phyloP scores from a whole-genome alignment of 1,284 basidiomycete species.

The Sporisorium scitamineum region DNA sequence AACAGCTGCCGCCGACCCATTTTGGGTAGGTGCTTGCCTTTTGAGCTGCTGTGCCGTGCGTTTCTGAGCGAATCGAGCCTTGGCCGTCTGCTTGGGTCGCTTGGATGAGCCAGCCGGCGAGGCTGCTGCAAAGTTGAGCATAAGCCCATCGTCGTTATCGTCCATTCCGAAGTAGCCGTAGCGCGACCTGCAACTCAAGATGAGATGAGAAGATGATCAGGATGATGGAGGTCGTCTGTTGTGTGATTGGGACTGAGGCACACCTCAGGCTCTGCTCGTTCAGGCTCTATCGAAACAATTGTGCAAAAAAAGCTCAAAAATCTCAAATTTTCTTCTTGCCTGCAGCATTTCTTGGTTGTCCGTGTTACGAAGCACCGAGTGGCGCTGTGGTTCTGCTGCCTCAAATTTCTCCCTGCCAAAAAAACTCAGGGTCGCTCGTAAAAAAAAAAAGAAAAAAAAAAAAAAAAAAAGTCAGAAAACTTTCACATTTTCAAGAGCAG shows the following conservation, averaged over 20 bases:
- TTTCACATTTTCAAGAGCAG: neutral
- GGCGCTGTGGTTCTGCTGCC: slow-evolving; percentile 2
- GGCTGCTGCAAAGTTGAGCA: slow-evolving; percentile 63
- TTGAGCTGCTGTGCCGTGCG: slow-evolving; percentile 33
- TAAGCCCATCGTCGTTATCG: slow-evolving; percentile 63
- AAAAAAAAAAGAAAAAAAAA: neutral
- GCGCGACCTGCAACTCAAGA: neutral
- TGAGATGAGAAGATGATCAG: neutral
- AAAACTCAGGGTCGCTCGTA: slow-evolving; percentile 15
- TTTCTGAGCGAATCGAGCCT: slow-evolving; percentile 42
- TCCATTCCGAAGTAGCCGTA: slow-evolving; percentile 47
- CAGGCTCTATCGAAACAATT: neutral
- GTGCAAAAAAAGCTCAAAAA: slow-evolving; percentile 12
- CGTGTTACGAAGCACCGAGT: slow-evolving; percentile 14
- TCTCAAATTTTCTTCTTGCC: slow-evolving; percentile 23
- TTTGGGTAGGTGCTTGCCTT: slow-evolving; percentile 17
- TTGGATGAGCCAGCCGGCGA: slow-evolving; percentile 23
- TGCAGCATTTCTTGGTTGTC: neutral
- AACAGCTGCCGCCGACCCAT: neutral
- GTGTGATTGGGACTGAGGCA: neutral
- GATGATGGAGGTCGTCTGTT: neutral
- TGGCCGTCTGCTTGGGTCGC: slow-evolving; percentile 43
- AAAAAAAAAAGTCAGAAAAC: slow-evolving; percentile 11
- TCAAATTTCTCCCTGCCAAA: neutral
- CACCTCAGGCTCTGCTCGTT: neutral